Conservation (phyloP, 1,139 yeast species). For the Geotrichum fermentans region DNA sequence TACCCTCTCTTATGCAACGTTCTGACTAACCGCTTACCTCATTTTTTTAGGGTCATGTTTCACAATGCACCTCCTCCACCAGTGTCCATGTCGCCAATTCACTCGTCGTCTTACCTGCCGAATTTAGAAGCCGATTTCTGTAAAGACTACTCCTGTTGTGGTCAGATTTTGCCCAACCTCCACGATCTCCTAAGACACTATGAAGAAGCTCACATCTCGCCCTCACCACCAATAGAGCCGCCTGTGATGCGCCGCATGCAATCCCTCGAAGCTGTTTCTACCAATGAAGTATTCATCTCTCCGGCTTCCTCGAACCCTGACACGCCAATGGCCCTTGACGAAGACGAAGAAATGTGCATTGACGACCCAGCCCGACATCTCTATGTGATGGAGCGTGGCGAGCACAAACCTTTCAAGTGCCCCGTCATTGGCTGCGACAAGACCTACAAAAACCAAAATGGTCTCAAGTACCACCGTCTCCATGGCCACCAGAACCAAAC, state of each 20-base stretch:
- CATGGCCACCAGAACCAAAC: slow-evolving; percentile 98
- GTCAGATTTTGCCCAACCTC: slow-evolving; percentile 81
- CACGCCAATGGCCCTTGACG: slow-evolving; percentile 33
- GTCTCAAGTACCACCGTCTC: slow-evolving; percentile 87
- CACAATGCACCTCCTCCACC: slow-evolving; percentile 31
- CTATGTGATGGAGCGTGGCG: slow-evolving; percentile 87
- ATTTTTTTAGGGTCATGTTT: slow-evolving; percentile 30
- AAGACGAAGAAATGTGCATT: slow-evolving; percentile 32
- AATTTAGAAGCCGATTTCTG: slow-evolving; percentile 93
- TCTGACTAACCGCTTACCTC: slow-evolving; percentile 8
- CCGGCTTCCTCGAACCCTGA: slow-evolving; percentile 33
- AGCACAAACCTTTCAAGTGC: slow-evolving; percentile 92
- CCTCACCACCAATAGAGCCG: slow-evolving; percentile 51
- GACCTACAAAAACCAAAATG: slow-evolving; percentile 95
- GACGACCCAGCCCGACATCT: slow-evolving; percentile 89
- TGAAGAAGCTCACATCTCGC: slow-evolving; percentile 91
- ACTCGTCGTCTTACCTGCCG: slow-evolving; percentile 73
- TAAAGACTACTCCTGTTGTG: slow-evolving; percentile 94
- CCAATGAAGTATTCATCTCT: slow-evolving; percentile 78
- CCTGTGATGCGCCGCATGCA: slow-evolving; percentile 41
- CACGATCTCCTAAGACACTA: slow-evolving; percentile 92
- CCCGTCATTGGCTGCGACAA: slow-evolving; percentile 98
- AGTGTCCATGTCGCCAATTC: slow-evolving; percentile 48
- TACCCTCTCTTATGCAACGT: slow-evolving; percentile 2
- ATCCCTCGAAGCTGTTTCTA: slow-evolving; percentile 63